These are phyloP conservation scores for sweet orange (Citrus sinensis) DNA, from an alignment of 345 rosid genomes.

Conservation along the genomic window DVS_A1.0 CM039161.1:9195501-9196000, in stretches of 20 bases:
- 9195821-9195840: neutral
- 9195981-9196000: too few species aligned
- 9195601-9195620: slow-evolving; percentile 90
- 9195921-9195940: neutral
- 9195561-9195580: slow-evolving; percentile 98
- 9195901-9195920: neutral
- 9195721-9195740: neutral
- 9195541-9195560: slow-evolving; percentile 75
- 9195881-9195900: neutral
- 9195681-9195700: neutral
- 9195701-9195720: neutral
- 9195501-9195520: slow-evolving; percentile 93
- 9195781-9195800: neutral
- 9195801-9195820: neutral
- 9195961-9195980: neutral
- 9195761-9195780: too few species aligned
- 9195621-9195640: slow-evolving; percentile 67
- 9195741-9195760: neutral
- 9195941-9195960: neutral
- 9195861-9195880: neutral
- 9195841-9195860: neutral
- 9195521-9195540: slow-evolving; percentile 93
- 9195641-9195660: slow-evolving; percentile 90
- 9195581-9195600: slow-evolving; percentile 86
- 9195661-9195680: slow-evolving; percentile 60